Evolutionary conservation across 2,329 filamentous ascomycete species (phyloP).

Genomic region (Trichoderma pleuroti): DNA sequence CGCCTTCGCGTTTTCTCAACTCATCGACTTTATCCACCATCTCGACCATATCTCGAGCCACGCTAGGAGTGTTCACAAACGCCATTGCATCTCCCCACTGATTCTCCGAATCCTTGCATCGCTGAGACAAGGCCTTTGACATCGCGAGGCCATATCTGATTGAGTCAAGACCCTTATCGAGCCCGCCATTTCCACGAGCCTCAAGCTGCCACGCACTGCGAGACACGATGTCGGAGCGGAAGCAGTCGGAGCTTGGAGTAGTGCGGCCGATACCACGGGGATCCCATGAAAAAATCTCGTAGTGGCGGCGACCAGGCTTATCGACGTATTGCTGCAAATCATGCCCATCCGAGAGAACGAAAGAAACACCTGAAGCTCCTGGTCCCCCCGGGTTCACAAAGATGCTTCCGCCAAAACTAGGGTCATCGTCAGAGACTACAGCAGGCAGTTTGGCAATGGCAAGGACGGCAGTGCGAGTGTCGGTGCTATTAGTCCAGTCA

Average conservation of each 20-base stretch:
- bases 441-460: slow-evolving; percentile 40
- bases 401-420: slow-evolving; percentile 39
- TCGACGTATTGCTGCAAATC: slow-evolving; percentile 28
- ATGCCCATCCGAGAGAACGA: slow-evolving; percentile 25
- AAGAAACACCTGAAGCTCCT: slow-evolving; percentile 36
- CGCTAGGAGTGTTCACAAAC: slow-evolving; percentile 35
- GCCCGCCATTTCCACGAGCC: slow-evolving; percentile 29
- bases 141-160: slow-evolving; percentile 27
- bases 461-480: slow-evolving; percentile 32
- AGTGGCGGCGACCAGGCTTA: slow-evolving; percentile 30
- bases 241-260: slow-evolving; percentile 38
- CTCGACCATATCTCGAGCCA: slow-evolving; percentile 41
- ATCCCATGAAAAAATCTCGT: slow-evolving; percentile 42
- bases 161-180: slow-evolving; percentile 21
- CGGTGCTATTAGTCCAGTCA: slow-evolving; percentile 35
- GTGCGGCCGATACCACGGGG: slow-evolving; percentile 39
- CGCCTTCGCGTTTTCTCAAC: slow-evolving; percentile 22
- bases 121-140: slow-evolving; percentile 25
- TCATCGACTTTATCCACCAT: slow-evolving; percentile 39
- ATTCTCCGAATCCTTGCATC: slow-evolving; percentile 27
- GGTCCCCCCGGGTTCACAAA: slow-evolving; percentile 44
- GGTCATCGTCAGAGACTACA: slow-evolving; percentile 33
- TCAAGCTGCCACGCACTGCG: slow-evolving; percentile 30
- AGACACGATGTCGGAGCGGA: slow-evolving; percentile 27
- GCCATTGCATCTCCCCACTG: slow-evolving; percentile 26